Evolutionary conservation across 139 green algal species (phyloP), one percentile per base, ranked within the genome.

Genomic region (Tetradesmus lagerheimii): DNA sequence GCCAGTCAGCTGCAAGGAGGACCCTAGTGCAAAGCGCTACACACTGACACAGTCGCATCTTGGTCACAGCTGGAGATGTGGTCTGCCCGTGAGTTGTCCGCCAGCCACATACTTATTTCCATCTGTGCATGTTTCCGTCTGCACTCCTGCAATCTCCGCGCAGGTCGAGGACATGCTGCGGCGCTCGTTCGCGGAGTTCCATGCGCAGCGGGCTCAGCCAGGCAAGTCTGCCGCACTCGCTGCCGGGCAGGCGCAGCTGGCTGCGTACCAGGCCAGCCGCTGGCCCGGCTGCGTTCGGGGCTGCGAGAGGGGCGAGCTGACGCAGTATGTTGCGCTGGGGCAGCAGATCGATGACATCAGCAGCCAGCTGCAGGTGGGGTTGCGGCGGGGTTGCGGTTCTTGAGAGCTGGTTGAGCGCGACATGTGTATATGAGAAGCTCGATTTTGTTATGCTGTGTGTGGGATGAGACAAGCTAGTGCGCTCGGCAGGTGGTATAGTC

Each of bases 141-240:
- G 75, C 4, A 78, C 14, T 20, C 23, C 43, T 89, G 31, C 41
- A 35, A 9, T 20, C 11, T 6, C 18, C 34, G 4, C 41, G 23
- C 94, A 97, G 93, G 96, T 99, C 80, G 98, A 99, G 92, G 98
- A 99, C 94, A 99, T 99, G 98, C 85, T 99, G 74, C 96, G 96
- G 92, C 93, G 97, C 47, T 96, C 91, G 45, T 99, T 99, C 94
- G 96, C 96, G 0, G 98, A 99, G 95, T 98, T 98, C 91, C 95
- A 97, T 37, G 95, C 97, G 6, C 97, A 99, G 94, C 90, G 93
- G 11, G 84, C 92, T 4, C 91, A 95, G 53, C 97, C 97, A 0
- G 92, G 97, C 89, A 89, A 89, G 27, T 86, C 93, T 71, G 84
- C 91, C 29, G 91, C 92, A 67, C 91, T 99, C 84, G 90, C 88